A percentile compares a stretch with the other conserved stretches of the same genome.
phyloP scores from a whole-genome alignment of 1,284 basidiomycete genomes.

The Moesziomyces parantarcticus region DNA sequence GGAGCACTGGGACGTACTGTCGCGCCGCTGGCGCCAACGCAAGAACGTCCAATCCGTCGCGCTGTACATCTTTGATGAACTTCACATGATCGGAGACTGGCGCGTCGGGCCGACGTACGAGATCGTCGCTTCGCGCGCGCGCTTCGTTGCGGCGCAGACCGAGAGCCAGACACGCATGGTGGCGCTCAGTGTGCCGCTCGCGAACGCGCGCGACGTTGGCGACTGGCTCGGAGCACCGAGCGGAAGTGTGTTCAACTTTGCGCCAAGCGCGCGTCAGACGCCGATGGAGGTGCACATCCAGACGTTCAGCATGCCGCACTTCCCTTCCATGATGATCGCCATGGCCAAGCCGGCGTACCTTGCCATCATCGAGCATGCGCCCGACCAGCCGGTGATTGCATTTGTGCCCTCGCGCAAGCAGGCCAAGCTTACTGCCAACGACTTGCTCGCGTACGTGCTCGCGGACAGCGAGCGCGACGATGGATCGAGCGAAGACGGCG shows the following conservation, averaged over 20 bases:
- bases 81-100: constrained; percentile 87
- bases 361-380: constrained; percentile 87
- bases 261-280: constrained; percentile 89
- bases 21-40: constrained; percentile 92
- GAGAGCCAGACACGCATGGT: constrained; percentile 90
- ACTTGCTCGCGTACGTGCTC: constrained; percentile 86
- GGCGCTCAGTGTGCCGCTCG: constrained; percentile 90
- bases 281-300: constrained; percentile 98
- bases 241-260: constrained; percentile 92
- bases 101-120: constrained; percentile 96
- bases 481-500: constrained; percentile 68
- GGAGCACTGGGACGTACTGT: constrained; percentile 92
- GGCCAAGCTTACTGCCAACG: constrained; percentile 90
- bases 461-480: constrained; percentile 76
- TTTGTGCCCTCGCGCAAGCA: constrained; percentile 95
- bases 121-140: constrained; percentile 90
- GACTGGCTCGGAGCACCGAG: constrained; percentile 98
- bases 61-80: constrained; percentile 91
- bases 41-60: constrained; percentile 96
- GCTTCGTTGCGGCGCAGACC: constrained; percentile 95
- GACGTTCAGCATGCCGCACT: constrained; percentile 93
- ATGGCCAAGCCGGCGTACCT: constrained; percentile 99
- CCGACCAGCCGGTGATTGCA: constrained; percentile 85
- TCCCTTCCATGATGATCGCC: constrained; percentile 96
- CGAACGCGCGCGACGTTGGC: constrained; percentile 94